These are phyloP conservation scores for Barnettozyma sp. DNA, from an alignment of 805 yeast genomes.

Conservation along the genomic window DNA sequence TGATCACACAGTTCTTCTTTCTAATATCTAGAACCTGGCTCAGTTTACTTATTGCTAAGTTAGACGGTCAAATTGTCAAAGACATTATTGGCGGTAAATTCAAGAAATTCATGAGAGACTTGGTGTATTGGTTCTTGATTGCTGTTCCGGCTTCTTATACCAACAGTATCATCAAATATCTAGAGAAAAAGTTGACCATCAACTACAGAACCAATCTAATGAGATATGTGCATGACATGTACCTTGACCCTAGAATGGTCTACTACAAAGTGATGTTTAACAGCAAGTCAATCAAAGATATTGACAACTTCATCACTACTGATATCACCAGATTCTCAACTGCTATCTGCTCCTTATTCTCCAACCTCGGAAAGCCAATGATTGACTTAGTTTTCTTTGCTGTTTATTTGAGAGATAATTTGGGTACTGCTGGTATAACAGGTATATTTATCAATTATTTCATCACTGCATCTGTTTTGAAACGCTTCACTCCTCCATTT, in stretches of 20 bases:
- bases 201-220: conserved; percentile 80
- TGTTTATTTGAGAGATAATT: conserved; percentile 71
- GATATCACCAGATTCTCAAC: conserved; percentile 78
- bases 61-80: conserved; percentile 89
- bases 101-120: conserved; percentile 63
- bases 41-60: conserved; percentile 74
- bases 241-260: conserved; percentile 71
- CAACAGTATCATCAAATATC: conserved; percentile 78
- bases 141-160: conserved; percentile 93
- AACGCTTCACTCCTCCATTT: conserved; percentile 74
- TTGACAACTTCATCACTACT: conserved; percentile 75
- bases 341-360: conserved; percentile 74
- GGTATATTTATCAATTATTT: conserved; percentile 81
- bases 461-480: conserved; percentile 68
- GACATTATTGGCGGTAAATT: conserved; percentile 81
- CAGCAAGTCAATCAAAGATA: conserved; percentile 47
- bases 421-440: conserved; percentile 79
- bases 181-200: conserved; percentile 69
- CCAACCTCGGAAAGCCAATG: conserved; percentile 86
- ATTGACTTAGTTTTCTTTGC: conserved; percentile 82
- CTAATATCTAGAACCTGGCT: conserved; percentile 81
- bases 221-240: conserved; percentile 85
- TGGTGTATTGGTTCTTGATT: conserved; percentile 79
- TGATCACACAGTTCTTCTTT: conserved; percentile 66
- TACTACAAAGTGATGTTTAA: conserved; percentile 70